phyloP scores from a whole-genome alignment of 2,329 filamentous ascomycete species.

The Cercospora sp. region DNA sequence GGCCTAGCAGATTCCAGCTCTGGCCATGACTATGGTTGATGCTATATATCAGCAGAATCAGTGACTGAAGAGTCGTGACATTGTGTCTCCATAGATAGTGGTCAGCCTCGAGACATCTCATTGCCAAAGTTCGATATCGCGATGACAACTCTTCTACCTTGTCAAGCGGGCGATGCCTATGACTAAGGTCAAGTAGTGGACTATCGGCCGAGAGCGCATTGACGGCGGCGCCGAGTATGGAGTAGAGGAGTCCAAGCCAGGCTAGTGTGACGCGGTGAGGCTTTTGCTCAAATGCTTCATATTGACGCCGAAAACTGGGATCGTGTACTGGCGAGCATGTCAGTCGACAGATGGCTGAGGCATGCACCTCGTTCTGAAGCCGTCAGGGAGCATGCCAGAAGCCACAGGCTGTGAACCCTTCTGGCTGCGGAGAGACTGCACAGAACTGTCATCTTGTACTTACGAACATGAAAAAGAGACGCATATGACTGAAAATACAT shows the following conservation, averaged over 20 bases:
- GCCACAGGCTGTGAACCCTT: neutral
- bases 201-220: neutral
- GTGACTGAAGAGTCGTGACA: neutral
- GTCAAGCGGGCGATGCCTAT: neutral
- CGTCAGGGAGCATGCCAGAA: neutral
- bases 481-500: conserved; percentile 2
- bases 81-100: conserved; percentile 8
- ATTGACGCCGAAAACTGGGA: conserved; percentile 1
- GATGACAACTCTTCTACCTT: conserved; percentile 1
- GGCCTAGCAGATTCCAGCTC: conserved; percentile 8
- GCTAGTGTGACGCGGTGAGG: neutral
- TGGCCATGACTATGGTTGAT: conserved; percentile 2
- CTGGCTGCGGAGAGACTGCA: neutral
- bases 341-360: neutral
- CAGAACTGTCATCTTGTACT: neutral
- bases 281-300: neutral
- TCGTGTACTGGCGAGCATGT: neutral
- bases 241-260: conserved; percentile 5
- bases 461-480: conserved; percentile 10
- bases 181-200: neutral
- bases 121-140: neutral
- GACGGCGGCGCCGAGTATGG: conserved; percentile 1
- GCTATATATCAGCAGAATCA: conserved; percentile 10
- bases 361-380: neutral
- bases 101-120: conserved; percentile 4